These are phyloP conservation scores for Stagonosporopsis cucurbitacearum DNA, from an alignment of 2,329 filamentous ascomycete species.

Conservation along the genomic window DNA sequence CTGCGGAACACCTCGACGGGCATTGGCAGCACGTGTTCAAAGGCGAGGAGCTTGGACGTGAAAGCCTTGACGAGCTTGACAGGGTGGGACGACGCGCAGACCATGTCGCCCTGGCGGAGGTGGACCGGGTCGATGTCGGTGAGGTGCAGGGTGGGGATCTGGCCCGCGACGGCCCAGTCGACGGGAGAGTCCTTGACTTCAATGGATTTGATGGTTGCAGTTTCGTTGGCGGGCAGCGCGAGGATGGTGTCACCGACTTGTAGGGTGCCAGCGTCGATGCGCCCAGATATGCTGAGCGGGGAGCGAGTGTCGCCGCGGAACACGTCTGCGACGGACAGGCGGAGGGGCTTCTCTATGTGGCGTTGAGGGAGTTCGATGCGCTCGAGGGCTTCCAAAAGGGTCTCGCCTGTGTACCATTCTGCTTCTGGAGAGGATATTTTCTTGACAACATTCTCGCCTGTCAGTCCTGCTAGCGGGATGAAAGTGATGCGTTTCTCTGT, in stretches of 20 bases:
- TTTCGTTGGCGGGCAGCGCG: slow-evolving; percentile 81
- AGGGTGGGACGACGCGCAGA: slow-evolving; percentile 74
- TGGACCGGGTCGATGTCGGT: slow-evolving; percentile 84
- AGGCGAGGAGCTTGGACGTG: slow-evolving; percentile 83
- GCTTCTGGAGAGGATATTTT: slow-evolving; percentile 59
- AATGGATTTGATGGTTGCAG: slow-evolving; percentile 80
- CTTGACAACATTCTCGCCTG: slow-evolving; percentile 82
- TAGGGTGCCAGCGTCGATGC: slow-evolving; percentile 81
- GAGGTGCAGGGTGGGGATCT: slow-evolving; percentile 85
- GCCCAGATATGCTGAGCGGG: slow-evolving; percentile 83
- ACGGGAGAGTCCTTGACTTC: slow-evolving; percentile 74
- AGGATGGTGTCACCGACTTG: slow-evolving; percentile 84
- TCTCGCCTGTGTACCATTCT: slow-evolving; percentile 81
- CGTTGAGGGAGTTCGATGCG: slow-evolving; percentile 75
- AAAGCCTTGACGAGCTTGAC: slow-evolving; percentile 76
- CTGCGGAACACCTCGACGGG: slow-evolving; percentile 88
- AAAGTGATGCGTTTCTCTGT: slow-evolving; percentile 81
- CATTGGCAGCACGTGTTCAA: slow-evolving; percentile 89
- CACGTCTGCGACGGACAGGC: slow-evolving; percentile 86
- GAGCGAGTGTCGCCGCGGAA: slow-evolving; percentile 81
- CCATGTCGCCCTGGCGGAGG: slow-evolving; percentile 78
- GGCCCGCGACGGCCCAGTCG: slow-evolving; percentile 92
- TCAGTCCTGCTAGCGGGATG: slow-evolving; percentile 86
- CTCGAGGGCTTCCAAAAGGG: slow-evolving; percentile 84
- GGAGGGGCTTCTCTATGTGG: slow-evolving; percentile 77